A percentile compares a stretch with the other conserved stretches of the same genome.
phyloP scores from a whole-genome alignment of 202 grass and related monocot genomes.

The Carex sylvatica region DNA sequence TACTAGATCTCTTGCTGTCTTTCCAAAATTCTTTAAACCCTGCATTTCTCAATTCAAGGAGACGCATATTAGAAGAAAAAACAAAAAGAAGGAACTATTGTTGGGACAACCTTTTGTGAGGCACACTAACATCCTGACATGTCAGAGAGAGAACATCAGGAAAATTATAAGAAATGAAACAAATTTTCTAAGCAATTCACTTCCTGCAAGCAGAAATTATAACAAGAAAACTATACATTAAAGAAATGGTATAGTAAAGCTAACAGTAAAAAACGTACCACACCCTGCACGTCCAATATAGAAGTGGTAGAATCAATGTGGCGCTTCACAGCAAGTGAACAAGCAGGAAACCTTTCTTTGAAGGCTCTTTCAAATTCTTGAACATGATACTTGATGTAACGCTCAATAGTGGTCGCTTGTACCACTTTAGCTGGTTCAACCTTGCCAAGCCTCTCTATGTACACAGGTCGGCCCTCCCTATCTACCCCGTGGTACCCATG shows the following conservation, averaged over 20 bases:
- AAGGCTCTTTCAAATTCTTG: slow-evolving; percentile 83
- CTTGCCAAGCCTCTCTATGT: slow-evolving; percentile 74
- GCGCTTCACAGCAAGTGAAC: slow-evolving; percentile 66
- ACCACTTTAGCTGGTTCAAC: slow-evolving; percentile 67
- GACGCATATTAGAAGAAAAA: slow-evolving; percentile 2
- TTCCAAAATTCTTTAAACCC: slow-evolving; percentile 96
- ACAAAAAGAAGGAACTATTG: neutral
- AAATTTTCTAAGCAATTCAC: neutral
- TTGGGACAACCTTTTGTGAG: neutral
- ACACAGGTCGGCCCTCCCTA: slow-evolving; percentile 61
- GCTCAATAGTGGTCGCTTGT: slow-evolving; percentile 59
- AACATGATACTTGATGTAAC: slow-evolving; percentile 86
- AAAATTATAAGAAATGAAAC: neutral
- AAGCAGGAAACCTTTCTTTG: slow-evolving; percentile 72
- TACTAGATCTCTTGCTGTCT: slow-evolving; percentile 78
- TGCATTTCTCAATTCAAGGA: slow-evolving; percentile 30
- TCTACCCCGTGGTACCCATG: slow-evolving; percentile 85
- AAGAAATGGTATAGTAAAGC: neutral
- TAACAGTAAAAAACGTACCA: slow-evolving; percentile 43
- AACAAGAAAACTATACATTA: neutral
- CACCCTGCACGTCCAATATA: slow-evolving; percentile 77
- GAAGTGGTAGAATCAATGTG: slow-evolving; percentile 76
- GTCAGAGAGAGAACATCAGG: neutral
- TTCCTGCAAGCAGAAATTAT: neutral
- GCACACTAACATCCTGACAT: neutral